phyloP scores from a whole-genome alignment of 352 stramenopile species.

The Phytopythium boreale region DNA sequence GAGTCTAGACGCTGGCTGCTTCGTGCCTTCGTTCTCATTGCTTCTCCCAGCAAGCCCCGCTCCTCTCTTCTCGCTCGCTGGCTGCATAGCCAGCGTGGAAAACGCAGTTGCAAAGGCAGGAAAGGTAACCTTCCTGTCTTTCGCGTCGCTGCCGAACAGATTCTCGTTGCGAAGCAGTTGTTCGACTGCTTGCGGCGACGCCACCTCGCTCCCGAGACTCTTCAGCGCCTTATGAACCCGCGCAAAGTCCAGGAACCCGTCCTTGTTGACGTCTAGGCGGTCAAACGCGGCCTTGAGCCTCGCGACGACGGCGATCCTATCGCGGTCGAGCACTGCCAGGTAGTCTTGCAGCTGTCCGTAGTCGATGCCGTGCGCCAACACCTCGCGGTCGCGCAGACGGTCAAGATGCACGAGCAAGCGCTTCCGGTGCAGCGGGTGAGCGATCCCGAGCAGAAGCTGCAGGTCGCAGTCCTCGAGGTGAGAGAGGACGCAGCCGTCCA shows the following conservation, averaged over 20 bases:
- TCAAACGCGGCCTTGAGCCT: conserved; percentile 73
- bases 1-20: conserved; percentile 10
- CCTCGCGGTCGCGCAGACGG: conserved; percentile 55
- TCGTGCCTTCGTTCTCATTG: neutral
- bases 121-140: conserved; percentile 39
- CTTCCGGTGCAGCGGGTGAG: conserved; percentile 53
- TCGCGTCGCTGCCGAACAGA: conserved; percentile 20
- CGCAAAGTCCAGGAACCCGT: conserved; percentile 52
- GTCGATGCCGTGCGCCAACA: conserved; percentile 55
- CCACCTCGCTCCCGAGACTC: conserved; percentile 5
- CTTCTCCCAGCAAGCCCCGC: conserved; percentile 1
- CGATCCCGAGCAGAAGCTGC: conserved; percentile 58
- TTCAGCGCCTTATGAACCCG: conserved; percentile 45
- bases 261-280: conserved; percentile 51
- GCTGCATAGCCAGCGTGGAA: conserved; percentile 44
- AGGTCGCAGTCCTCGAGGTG: conserved; percentile 58
- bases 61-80: conserved; percentile 17
- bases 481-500: conserved; percentile 66
- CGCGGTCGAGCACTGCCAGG: conserved; percentile 60
- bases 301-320: conserved; percentile 60
- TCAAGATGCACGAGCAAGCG: conserved; percentile 57
- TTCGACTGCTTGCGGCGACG: conserved; percentile 31
- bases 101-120: conserved; percentile 55
- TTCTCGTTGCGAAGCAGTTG: conserved; percentile 27
- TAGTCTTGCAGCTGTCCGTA: conserved; percentile 77